A percentile compares a stretch with the other conserved stretches of the same genome.
These are phyloP conservation scores for Selenicereus undatus DNA, from an alignment of 148 eudicot species.

Conservation along the genomic window DNA sequence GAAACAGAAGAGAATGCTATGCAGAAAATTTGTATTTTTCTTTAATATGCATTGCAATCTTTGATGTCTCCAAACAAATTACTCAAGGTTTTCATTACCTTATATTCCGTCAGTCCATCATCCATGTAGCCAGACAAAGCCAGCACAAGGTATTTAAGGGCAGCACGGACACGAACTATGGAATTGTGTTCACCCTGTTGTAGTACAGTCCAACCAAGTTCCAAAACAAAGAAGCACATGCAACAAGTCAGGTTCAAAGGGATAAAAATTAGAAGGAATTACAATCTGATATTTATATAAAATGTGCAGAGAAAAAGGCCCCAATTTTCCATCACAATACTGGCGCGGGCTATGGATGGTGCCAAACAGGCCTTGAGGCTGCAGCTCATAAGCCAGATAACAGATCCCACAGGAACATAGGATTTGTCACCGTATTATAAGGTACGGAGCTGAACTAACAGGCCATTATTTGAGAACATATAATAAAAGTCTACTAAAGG, in stretches of 20 bases:
- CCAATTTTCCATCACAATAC: neutral
- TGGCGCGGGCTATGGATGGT: neutral
- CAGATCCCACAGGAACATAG: neutral
- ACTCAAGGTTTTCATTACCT: conserved; percentile 41
- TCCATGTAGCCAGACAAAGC: conserved; percentile 79
- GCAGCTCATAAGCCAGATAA: neutral
- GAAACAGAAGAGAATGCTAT: neutral
- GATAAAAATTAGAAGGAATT: neutral
- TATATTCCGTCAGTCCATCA: conserved; percentile 61
- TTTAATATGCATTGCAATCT: neutral
- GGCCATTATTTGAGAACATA: neutral
- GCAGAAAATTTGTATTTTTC: neutral
- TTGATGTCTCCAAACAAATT: neutral
- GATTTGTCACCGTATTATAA: neutral
- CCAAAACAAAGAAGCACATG: conserved; percentile 14
- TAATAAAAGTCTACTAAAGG: neutral
- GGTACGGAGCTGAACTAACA: neutral
- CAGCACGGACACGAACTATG: conserved; percentile 59
- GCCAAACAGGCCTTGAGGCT: neutral
- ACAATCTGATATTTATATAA: neutral
- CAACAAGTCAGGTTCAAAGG: conserved; percentile 5
- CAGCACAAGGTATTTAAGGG: conserved; percentile 62
- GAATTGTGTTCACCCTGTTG: conserved; percentile 50
- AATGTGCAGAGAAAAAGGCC: neutral
- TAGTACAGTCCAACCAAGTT: conserved; percentile 14